A percentile compares a stretch with the other conserved stretches of the same genome.
These are phyloP conservation scores for Candida morakotiae DNA, from an alignment of 805 yeast species.

Conservation along the genomic window DNA sequence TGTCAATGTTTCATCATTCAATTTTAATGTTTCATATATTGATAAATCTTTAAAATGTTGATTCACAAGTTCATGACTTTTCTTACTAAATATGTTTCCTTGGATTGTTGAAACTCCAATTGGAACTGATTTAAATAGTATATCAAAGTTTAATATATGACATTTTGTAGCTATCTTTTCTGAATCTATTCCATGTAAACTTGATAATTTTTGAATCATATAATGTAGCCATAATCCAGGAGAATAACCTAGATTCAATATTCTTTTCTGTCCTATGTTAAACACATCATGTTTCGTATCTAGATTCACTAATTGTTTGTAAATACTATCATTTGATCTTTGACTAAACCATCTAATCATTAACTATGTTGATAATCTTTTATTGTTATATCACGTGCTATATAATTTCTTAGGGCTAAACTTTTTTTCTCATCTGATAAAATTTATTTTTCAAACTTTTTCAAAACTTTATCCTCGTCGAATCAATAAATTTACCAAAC, in stretches of 20 bases:
- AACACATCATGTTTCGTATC: slow-evolving; percentile 26
- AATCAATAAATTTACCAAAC: slow-evolving; percentile 44
- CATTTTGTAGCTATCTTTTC: slow-evolving; percentile 26
- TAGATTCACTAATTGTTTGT: slow-evolving; percentile 15
- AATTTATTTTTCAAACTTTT: slow-evolving; percentile 3
- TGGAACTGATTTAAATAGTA: slow-evolving; percentile 77
- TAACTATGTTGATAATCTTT: too few species aligned
- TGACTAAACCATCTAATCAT: background rate
- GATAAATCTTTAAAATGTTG: slow-evolving; percentile 27
- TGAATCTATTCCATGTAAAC: slow-evolving; percentile 20
- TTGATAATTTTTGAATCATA: slow-evolving; percentile 22
- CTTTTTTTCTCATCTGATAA: background rate
- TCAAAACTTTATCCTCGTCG: slow-evolving; percentile 48
- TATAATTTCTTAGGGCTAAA: slow-evolving; percentile 1
- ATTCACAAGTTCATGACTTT: slow-evolving; percentile 20
- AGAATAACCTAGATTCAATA: slow-evolving; percentile 36
- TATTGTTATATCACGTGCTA: too few species aligned
- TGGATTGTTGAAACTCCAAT: slow-evolving; percentile 75
- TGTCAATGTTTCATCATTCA: slow-evolving; percentile 14
- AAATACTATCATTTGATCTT: slow-evolving; percentile 6
- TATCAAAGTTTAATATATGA: slow-evolving; percentile 43
- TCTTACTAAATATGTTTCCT: slow-evolving; percentile 74
- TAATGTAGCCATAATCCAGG: slow-evolving; percentile 41
- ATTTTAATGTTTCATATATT: slow-evolving; percentile 8
- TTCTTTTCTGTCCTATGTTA: slow-evolving; percentile 21